phyloP scores from a whole-genome alignment of 108 stramenopile species.

The Chaetoceros muelleri region DNA sequence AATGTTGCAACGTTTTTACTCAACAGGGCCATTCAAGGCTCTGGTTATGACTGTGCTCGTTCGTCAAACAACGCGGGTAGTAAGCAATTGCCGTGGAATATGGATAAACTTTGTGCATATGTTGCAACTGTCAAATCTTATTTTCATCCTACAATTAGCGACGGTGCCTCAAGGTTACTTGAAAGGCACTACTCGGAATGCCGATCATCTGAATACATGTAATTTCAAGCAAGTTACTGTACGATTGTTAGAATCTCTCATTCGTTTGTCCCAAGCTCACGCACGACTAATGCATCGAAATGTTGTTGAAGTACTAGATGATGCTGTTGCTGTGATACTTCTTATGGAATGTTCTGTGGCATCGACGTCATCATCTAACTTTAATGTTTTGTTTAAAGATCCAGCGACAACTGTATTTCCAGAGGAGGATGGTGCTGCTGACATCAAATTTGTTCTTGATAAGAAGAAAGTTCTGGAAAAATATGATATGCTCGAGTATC shows the following conservation, averaged over 20 bases:
- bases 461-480: background rate
- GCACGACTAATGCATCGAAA: conserved; percentile 89
- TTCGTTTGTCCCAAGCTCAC: conserved; percentile 92
- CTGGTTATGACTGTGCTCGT: conserved; percentile 22
- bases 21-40: conserved; percentile 66
- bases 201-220: conserved; percentile 30
- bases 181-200: conserved; percentile 73
- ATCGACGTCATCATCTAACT: background rate
- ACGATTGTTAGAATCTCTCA: conserved; percentile 87
- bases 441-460: conserved; percentile 1
- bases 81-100: conserved; percentile 57
- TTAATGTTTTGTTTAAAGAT: background rate
- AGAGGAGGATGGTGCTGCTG: background rate
- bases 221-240: conserved; percentile 82
- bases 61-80: conserved; percentile 9
- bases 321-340: conserved; percentile 76
- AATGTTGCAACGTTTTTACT: conserved; percentile 84
- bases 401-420: background rate
- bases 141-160: conserved; percentile 65
- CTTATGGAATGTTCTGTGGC: conserved; percentile 68
- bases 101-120: conserved; percentile 84
- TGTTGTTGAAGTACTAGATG: conserved; percentile 46
- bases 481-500: background rate
- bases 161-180: conserved; percentile 60
- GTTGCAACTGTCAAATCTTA: conserved; percentile 71